Evolutionary conservation across 306 rosid genomes (phyloP).

Genomic region (Sophora flavescens): DNA sequence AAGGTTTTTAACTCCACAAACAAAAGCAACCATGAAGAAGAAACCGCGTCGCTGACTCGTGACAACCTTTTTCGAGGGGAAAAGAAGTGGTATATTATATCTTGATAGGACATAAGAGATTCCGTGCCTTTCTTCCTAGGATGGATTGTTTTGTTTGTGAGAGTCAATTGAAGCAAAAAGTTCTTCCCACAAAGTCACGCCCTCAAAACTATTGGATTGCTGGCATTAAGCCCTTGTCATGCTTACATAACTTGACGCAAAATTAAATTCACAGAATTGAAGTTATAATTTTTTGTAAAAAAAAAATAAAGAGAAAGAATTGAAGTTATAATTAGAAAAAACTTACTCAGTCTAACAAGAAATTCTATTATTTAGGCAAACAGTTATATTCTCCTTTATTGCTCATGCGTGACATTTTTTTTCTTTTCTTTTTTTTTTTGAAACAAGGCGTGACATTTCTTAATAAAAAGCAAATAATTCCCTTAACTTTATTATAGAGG

Average conservation of each 20-base stretch:
- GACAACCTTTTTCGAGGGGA: constrained; percentile 1
- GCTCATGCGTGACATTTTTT: too few species aligned
- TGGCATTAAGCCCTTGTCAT: constrained; percentile 44
- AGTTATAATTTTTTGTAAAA: too few species aligned
- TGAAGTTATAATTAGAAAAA: background rate
- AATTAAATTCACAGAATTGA: background rate
- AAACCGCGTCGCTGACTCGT: constrained; percentile 62
- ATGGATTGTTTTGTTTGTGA: constrained; percentile 26
- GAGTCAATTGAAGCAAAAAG: constrained; percentile 45
- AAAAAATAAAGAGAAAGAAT: too few species aligned
- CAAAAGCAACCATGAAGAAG: constrained; percentile 44
- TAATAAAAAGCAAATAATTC: too few species aligned
- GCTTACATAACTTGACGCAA: constrained; percentile 38
- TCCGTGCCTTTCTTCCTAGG: constrained; percentile 49
- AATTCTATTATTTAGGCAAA: background rate
- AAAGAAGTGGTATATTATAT: constrained; percentile 35
- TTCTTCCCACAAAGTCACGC: constrained; percentile 26
- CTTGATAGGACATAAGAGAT: constrained; percentile 36
- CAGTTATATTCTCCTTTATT: too few species aligned
- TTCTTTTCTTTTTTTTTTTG: too few species aligned
- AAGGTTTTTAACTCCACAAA: constrained; percentile 28
- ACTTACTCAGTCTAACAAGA: background rate
- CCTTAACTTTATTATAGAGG: background rate
- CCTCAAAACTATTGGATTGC: constrained; percentile 18
- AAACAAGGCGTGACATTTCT: too few species aligned